Base-by-base conservation (phyloP, 257 asterid species). In the Cordia subcordata region DNA sequence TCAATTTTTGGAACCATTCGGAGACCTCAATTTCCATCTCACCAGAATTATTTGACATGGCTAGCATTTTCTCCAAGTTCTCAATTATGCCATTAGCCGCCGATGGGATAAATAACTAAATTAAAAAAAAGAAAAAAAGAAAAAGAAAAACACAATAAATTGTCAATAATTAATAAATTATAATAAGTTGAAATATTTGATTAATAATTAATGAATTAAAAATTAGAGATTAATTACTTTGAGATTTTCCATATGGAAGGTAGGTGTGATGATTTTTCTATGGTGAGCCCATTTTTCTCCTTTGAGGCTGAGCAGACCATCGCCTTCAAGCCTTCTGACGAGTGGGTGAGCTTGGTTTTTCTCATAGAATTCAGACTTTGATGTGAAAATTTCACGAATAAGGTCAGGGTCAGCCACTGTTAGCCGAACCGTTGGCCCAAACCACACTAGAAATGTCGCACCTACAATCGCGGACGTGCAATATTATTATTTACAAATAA, bases 271-370 rank as follows among this genome's bases (percentile, higher is more conserved):
- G 52, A 78, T 78, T 74, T 78, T 78, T 27, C 83, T 58, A 37
- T 78, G 83, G 64, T 71, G 80, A 64, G 80, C 80, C 80, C 80
- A 78, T 71, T 74, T 78, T 58, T 74, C 83, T 20, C 80, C 80
- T 40, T 74, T 78, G 60, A 78, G 80, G 61, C 83, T 78, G 13
- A 78, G 66, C 35, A 74, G 59, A 5, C 83, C 83, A 35, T 78
- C 76, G 58, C 83, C 83, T 60, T 78, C 83, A 57, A 78, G 80
- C 20, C 74, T 78, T 49, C 72, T 74, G 17, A 78, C 71, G 11
- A 78, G 63, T 3, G 78, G 83, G 35, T 78, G 80, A 50, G 80
- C 80, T 65, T 78, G 78, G 23, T 70, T 74, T 55, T 78, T 78
- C 69, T 78, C 80, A 35, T 78, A 78, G 58, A 74, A 78, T 61